phyloP scores from a whole-genome alignment of 768 basidiomycete genomes.

The Lactarius psammicola region DNA sequence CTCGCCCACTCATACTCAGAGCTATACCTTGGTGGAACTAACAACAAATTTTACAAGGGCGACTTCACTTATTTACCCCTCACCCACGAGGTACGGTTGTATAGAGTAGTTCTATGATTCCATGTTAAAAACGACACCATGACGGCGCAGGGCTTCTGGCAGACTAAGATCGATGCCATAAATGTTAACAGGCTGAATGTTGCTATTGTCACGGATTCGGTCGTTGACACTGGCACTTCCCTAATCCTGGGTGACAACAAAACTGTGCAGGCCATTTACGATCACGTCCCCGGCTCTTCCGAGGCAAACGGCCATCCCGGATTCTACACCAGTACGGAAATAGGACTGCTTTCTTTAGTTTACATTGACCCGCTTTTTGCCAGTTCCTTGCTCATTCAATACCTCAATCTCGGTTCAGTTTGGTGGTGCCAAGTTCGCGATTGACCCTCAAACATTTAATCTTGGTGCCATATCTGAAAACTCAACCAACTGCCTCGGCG shows the following conservation, averaged over 20 bases:
- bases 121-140: background rate
- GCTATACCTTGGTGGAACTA: slow-evolving; percentile 16
- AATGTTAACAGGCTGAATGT: slow-evolving; percentile 6
- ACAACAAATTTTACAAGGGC: background rate
- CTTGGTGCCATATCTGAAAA: slow-evolving; percentile 30
- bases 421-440: slow-evolving; percentile 32
- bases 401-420: slow-evolving; percentile 34
- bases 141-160: slow-evolving; percentile 28
- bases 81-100: background rate
- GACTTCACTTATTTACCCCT: slow-evolving; percentile 18
- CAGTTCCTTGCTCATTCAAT: slow-evolving; percentile 29
- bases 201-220: background rate
- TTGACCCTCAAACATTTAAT: slow-evolving; percentile 33
- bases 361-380: slow-evolving; percentile 7
- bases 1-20: slow-evolving; percentile 37
- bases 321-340: slow-evolving; percentile 1
- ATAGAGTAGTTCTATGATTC: background rate
- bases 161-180: slow-evolving; percentile 23
- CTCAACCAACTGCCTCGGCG: slow-evolving; percentile 26
- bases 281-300: slow-evolving; percentile 15
- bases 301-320: background rate
- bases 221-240: slow-evolving; percentile 31
- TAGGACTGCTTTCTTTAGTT: background rate
- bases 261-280: slow-evolving; percentile 20
- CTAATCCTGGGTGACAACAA: slow-evolving; percentile 26